phyloP scores from a whole-genome alignment of 495 filamentous ascomycete species.

The Penicillium paxilli region DNA sequence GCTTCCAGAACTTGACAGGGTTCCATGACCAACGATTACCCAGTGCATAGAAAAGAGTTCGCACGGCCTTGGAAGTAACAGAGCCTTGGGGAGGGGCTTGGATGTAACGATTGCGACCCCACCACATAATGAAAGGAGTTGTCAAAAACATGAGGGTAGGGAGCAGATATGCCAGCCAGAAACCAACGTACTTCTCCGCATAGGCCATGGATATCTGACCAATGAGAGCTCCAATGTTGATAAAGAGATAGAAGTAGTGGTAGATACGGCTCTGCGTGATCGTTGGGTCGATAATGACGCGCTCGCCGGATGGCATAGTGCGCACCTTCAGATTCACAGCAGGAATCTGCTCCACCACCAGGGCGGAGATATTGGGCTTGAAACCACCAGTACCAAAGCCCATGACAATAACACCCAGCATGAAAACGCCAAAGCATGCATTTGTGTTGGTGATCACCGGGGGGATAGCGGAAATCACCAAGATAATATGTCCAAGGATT shows the following conservation, averaged over 20 bases:
- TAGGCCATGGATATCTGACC: constrained; percentile 61
- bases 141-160: constrained; percentile 59
- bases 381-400: constrained; percentile 54
- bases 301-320: constrained; percentile 48
- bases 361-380: constrained; percentile 67
- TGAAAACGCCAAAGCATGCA: constrained; percentile 54
- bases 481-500: constrained; percentile 64
- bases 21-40: constrained; percentile 63
- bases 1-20: constrained; percentile 40
- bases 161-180: constrained; percentile 68
- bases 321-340: constrained; percentile 33
- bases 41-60: constrained; percentile 53
- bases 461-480: constrained; percentile 63
- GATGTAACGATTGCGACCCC: constrained; percentile 60
- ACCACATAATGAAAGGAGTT: constrained; percentile 59
- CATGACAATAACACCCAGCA: constrained; percentile 58
- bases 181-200: constrained; percentile 73
- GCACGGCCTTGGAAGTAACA: constrained; percentile 57
- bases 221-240: constrained; percentile 51
- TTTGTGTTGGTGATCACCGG: constrained; percentile 55
- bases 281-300: constrained; percentile 70
- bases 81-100: constrained; percentile 62
- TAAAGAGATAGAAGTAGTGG: constrained; percentile 51
- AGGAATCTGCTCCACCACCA: constrained; percentile 53
- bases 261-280: constrained; percentile 34